A percentile compares a stretch with the other conserved stretches of the same genome.
Conservation (phyloP, 257 asterid genomes). For the Handroanthus guayacan region DNA sequence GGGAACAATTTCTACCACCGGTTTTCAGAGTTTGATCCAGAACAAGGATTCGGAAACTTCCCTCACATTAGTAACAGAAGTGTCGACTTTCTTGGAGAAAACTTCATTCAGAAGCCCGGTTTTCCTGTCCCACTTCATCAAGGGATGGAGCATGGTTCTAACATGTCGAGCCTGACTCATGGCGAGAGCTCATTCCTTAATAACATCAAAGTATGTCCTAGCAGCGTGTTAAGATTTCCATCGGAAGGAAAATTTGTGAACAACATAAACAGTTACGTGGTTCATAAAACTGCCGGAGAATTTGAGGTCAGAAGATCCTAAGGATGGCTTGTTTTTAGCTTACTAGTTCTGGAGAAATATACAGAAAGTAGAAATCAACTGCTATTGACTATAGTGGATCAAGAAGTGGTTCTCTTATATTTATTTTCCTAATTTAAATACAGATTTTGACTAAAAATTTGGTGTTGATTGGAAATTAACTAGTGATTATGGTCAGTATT, state of each 20-base stretch:
- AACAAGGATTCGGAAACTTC: constrained; percentile 32
- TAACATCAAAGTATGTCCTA: constrained; percentile 14
- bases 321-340: constrained; percentile 6
- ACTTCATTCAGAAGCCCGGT: constrained; percentile 25
- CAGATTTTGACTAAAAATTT: constrained; percentile 12
- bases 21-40: constrained; percentile 28
- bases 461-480: neutral
- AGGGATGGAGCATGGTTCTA: constrained; percentile 34
- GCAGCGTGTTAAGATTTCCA: constrained; percentile 12
- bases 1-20: constrained; percentile 26
- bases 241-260: constrained; percentile 22
- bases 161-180: constrained; percentile 31
- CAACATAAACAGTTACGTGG: neutral
- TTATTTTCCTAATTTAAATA: neutral
- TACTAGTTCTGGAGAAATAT: constrained; percentile 16
- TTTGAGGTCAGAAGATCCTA: constrained; percentile 22
- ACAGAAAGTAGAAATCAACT: neutral
- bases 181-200: constrained; percentile 29
- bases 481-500: neutral
- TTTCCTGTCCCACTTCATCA: constrained; percentile 38
- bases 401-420: constrained; percentile 1
- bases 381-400: neutral
- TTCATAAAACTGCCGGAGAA: constrained; percentile 19
- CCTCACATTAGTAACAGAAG: constrained; percentile 33
- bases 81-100: constrained; percentile 34